These are phyloP conservation scores for Pyrus bretschneideri DNA, from an alignment of 306 rosid species.

Conservation along the genomic window DNA sequence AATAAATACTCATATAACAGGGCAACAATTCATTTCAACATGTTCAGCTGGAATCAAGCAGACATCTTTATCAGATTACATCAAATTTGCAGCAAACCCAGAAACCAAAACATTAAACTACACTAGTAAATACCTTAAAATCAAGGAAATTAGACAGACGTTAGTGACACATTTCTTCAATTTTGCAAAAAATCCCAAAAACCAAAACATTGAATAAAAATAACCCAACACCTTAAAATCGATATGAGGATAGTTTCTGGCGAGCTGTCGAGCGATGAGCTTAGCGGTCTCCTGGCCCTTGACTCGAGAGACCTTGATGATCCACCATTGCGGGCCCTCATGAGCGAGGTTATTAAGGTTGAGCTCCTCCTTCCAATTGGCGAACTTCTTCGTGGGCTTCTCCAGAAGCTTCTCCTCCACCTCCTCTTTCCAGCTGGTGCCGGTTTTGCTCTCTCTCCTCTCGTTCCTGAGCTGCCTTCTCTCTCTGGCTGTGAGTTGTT, in stretches of 20 bases:
- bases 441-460: conserved; percentile 52
- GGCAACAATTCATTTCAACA: not conserved
- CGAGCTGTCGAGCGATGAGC: conserved; percentile 57
- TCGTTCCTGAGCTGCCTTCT: conserved; percentile 63
- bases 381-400: conserved; percentile 63
- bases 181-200: not conserved
- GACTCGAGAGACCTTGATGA: conserved; percentile 49
- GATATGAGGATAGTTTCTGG: conserved; percentile 45
- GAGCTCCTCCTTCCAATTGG: conserved; percentile 65
- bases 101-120: not conserved
- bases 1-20: not conserved
- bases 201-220: not conserved
- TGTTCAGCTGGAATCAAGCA: not conserved
- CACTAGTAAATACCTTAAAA: conserved; percentile 35
- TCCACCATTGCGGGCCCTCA: conserved; percentile 86
- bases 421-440: conserved; percentile 60
- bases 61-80: not conserved
- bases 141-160: conserved; percentile 3
- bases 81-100: not conserved
- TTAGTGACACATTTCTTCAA: not conserved
- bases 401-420: conserved; percentile 64
- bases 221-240: conserved; percentile 45
- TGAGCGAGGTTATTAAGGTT: conserved; percentile 63
- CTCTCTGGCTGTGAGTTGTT: conserved; percentile 52
- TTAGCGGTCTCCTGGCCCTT: conserved; percentile 50